Base-by-base conservation (phyloP, 768 basidiomycete genomes). In the Xerocomellus intermedius region DNA sequence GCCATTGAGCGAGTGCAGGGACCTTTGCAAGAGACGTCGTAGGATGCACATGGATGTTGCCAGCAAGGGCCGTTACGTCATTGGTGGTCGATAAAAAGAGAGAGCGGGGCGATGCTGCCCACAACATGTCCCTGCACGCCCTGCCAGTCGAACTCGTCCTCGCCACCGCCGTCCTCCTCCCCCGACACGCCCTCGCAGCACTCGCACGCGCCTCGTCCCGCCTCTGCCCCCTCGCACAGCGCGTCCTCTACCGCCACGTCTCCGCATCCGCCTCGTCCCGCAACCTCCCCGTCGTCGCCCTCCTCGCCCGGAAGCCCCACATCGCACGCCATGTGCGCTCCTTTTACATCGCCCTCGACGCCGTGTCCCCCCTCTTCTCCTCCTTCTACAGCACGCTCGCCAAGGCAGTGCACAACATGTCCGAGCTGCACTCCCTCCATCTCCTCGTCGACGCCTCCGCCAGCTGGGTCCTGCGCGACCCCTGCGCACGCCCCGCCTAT, bases 101-200 rank as follows among this genome's bases (percentile, higher is more conserved):
- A 3, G 17, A 8, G 7, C 17, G 8, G 37, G 37, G 14, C 17
- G 36, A 37, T 33, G 32, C 32, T 4, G 12, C 1, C 13, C 3
- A 13, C 33, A 35, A 16, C 33, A 81, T 83, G 82, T 74, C 76
- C 59, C 65, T 82, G 58, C 58, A 70, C 42, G 60, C 57, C 33
- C 75, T 89, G 46, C 88, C 89, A 48, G 58, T 70, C 42, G 89
- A 91, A 63, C 81, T 90, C 62, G 63, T 87, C 60, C 80, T 84
- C 72, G 64, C 69, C 68, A 69, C 89, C 67, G 70, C 71, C 72
- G 72, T 64, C 39, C 68, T 60, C 50, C 67, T 78, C 55, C 59
- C 65, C 63, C 66, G 22, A 42, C 48, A 43, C 50, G 58, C 69
- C n/a, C 82, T 89, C 61, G 70, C 75, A 45, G 67, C 77, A 12